Conservation (phyloP, 148 eudicot genomes). For the Persicaria tinctoria region DNA sequence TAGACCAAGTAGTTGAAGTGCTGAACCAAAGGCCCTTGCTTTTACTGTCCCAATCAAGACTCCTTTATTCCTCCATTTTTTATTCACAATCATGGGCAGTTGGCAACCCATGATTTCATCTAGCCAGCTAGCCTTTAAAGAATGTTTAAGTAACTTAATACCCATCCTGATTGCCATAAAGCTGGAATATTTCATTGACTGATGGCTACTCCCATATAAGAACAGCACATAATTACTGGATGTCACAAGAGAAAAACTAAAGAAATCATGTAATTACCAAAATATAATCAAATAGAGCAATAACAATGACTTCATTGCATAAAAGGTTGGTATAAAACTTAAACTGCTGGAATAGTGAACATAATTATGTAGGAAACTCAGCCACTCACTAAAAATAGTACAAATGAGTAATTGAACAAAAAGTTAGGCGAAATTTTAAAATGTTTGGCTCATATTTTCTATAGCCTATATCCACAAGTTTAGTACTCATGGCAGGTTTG, state of each 20-base stretch:
- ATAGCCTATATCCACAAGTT: too few relatives aligned
- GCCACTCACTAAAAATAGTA: too few relatives aligned
- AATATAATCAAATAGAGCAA: not conserved
- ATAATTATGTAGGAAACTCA: too few relatives aligned
- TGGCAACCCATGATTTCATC: not conserved
- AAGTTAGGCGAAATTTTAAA: too few relatives aligned
- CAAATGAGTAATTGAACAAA: too few relatives aligned
- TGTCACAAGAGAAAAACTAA: not conserved
- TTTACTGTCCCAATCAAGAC: not conserved
- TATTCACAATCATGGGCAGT: slow-evolving; percentile 7
- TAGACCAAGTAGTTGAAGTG: not conserved
- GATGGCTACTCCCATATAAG: not conserved
- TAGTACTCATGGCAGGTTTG: too few relatives aligned
- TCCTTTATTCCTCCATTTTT: not conserved
- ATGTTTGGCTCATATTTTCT: too few relatives aligned
- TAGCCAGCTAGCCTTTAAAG: not conserved
- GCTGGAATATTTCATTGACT: not conserved
- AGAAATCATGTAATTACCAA: not conserved
- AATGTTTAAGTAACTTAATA: not conserved
- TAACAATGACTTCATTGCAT: too few relatives aligned
- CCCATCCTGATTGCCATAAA: slow-evolving; percentile 10
- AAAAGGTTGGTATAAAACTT: too few relatives aligned
- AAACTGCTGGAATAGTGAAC: too few relatives aligned
- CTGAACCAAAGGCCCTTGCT: not conserved
- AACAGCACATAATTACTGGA: slow-evolving; percentile 1